Evolutionary conservation across 345 rosid species (phyloP).

Genomic region (Salix koriyanagi): DNA sequence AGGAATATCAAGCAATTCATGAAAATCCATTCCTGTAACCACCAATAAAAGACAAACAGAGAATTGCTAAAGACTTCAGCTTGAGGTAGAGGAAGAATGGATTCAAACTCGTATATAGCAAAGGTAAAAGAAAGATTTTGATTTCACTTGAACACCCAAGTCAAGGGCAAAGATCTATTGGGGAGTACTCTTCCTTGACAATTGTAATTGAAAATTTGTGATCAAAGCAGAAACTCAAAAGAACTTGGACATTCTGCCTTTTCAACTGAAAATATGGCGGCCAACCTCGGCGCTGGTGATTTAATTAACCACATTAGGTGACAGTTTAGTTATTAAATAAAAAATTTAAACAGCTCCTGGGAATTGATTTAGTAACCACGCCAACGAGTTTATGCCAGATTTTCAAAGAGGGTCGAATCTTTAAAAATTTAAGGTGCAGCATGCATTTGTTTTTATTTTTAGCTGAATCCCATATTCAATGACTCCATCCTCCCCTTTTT

Average conservation of each 20-base stretch:
- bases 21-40: conserved; percentile 85
- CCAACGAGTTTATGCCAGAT: neutral
- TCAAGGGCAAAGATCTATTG: neutral
- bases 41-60: neutral
- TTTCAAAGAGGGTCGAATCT: neutral
- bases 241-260: neutral
- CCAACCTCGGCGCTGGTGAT: neutral
- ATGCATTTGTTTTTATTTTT: neutral
- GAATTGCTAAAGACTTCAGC: neutral
- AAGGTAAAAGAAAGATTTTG: neutral
- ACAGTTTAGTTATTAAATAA: neutral
- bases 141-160: neutral
- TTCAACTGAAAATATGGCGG: neutral
- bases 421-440: neutral
- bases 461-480: neutral
- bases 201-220: neutral
- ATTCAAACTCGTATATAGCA: neutral
- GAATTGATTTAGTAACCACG: neutral
- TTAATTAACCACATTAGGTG: neutral
- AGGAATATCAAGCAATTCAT: conserved; percentile 84
- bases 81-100: neutral
- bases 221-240: neutral
- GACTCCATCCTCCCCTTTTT: neutral
- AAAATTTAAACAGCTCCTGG: neutral
- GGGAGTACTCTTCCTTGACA: neutral